Base-by-base conservation (phyloP, 148 eudicot genomes). In the Rhododendron vialii region DNA sequence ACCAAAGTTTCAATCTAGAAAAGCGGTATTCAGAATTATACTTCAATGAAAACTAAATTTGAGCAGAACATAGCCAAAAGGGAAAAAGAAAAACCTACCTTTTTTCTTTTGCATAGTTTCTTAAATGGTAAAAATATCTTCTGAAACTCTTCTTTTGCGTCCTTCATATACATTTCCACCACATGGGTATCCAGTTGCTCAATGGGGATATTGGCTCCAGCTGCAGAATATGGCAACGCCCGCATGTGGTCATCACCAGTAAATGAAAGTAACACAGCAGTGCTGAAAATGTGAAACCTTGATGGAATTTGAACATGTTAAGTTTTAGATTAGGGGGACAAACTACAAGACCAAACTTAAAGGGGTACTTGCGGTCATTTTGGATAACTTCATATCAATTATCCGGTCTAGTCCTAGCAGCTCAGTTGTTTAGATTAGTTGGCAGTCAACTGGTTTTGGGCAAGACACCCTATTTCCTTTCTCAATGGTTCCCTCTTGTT, bases 1-100 rank as follows among this genome's bases (percentile, higher is more conserved):
- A 96, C 84, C 88, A 92, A 47, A 26, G 93, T 96, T 74, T 93
- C 94, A 20, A 96, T 85, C 92, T 93, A 85, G 26, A 74, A 51
- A 48, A 38, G n/a, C 41, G 4, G 30, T 55, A 78, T 38, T 30
- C 33, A 18, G 53, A 22, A 59, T 48, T 67, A 78, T 22, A 45
- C 30, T 30, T 57, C 65, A 48, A 57, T n/a, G 47, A 11, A 30
- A 75, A 7, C 48, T 26, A 71, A 45, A 55, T 11, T 76, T 41
- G 28, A 83, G 17, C 26, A 35, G 38, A 77, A 87, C 22, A 13
- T 61, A 36, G 15, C 80, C 30, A 77, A 28, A 28, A 48, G 57
- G 57, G 41, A 10, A 63, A 12, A 11, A 12, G 7, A 65, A 35
- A 10, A 73, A 74, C 26, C 30, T 86, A 92, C 95, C 91, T 90